A percentile compares a stretch with the other conserved stretches of the same genome.
These are phyloP conservation scores for Pythium scleroteichum DNA, from an alignment of 352 stramenopile species.

Conservation along the genomic window DNA sequence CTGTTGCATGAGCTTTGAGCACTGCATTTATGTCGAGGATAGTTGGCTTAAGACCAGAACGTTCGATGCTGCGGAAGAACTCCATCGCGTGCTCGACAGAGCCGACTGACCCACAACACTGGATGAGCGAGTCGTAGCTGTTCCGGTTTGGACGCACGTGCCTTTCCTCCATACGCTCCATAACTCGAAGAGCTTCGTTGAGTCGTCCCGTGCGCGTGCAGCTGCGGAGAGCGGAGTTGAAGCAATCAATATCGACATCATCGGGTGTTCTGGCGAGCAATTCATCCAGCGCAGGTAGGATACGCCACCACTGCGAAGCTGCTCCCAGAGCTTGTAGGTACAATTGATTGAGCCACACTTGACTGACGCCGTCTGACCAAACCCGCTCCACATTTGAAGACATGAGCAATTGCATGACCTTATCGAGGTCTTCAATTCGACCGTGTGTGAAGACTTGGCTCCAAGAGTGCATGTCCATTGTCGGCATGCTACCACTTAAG, in stretches of 20 bases:
- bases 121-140: slow-evolving; percentile 20
- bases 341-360: slow-evolving; percentile 9
- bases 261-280: slow-evolving; percentile 1
- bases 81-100: slow-evolving; percentile 18
- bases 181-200: slow-evolving; percentile 18
- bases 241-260: slow-evolving; percentile 18
- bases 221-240: slow-evolving; percentile 21
- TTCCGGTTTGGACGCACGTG: slow-evolving; percentile 15
- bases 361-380: not conserved
- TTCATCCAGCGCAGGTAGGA: slow-evolving; percentile 10
- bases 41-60: slow-evolving; percentile 11
- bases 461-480: slow-evolving; percentile 2
- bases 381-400: not conserved
- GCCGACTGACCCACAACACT: slow-evolving; percentile 14
- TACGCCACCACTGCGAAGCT: slow-evolving; percentile 20
- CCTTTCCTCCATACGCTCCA: slow-evolving; percentile 12
- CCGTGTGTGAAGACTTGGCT: slow-evolving; percentile 24
- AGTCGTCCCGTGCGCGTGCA: slow-evolving; percentile 20
- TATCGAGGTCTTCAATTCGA: slow-evolving; percentile 27
- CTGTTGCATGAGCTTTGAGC: slow-evolving; percentile 18
- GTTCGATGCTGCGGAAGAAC: slow-evolving; percentile 22
- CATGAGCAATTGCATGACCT: slow-evolving; percentile 21
- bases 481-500: too few species aligned
- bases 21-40: slow-evolving; percentile 14
- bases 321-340: slow-evolving; percentile 17